Base-by-base conservation (phyloP, 164 flowering plant genomes). In the Vitis vinifera region DNA sequence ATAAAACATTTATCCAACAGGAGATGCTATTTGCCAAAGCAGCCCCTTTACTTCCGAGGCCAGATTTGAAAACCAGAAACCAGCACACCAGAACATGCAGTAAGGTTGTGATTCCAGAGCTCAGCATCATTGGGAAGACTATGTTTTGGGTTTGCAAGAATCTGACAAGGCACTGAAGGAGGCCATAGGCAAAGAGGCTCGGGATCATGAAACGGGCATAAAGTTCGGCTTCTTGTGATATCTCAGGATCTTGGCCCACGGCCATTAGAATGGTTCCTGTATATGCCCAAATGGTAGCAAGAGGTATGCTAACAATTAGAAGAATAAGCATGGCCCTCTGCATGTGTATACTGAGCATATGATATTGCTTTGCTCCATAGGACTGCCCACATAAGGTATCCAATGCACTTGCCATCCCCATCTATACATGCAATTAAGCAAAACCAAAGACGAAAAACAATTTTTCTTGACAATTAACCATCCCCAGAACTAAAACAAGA, bases 361-460 rank as follows among this genome's bases (percentile, higher is more conserved):
- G 76, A 56, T 83, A 77, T 55, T 81, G 83, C 65, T 76, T 79
- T 47, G 89, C 87, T 37, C 89, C 89, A 70, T 80, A 80, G 19
- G 87, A 75, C 55, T 84, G 87, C 13, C 87, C 87, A 65, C 85
- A 81, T 2, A 80, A 68, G 5, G 87, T 84, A n/a, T 84, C 87
- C 66, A 84, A 67, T 23, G 82, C 85, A 61, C 83, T 82, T 49
- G 87, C 73, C 85, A 81, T 69, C 17, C 88, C 86, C 69, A 79
- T 6, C 86, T 85, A 53, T 27, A 66, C 50, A 53, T 27, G 66
- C 50, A 67, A n/a, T n/a, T n/a, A n/a, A 51, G 7, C 8, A 30
- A 48, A 52, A 67, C 5, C 48, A 63, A 57, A 12, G 61, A 16
- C 9, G 5, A 59, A 2, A 47, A 16, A 27, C 16, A 62, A 44